These are phyloP conservation scores for Aspergillus spinulosporus DNA, from an alignment of 2,329 filamentous ascomycete genomes.

Conservation along the genomic window DNA sequence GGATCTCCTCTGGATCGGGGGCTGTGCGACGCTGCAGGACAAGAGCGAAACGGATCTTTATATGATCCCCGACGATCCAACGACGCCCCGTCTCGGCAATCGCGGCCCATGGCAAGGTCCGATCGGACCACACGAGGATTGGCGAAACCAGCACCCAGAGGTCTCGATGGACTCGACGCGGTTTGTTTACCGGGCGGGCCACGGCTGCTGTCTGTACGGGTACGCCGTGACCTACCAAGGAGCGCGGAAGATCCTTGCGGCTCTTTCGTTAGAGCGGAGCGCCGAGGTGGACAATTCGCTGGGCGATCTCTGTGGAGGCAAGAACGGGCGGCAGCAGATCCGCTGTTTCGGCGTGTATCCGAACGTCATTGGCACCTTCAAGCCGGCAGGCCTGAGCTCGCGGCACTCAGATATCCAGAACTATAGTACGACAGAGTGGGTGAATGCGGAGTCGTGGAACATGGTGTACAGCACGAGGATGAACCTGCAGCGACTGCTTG, in stretches of 20 bases:
- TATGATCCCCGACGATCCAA: constrained; percentile 35
- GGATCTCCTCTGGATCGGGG: constrained; percentile 56
- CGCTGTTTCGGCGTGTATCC: constrained; percentile 47
- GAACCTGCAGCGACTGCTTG: constrained; percentile 28
- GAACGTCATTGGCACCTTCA: constrained; percentile 51
- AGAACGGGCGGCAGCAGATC: constrained; percentile 30
- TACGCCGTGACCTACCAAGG: constrained; percentile 43
- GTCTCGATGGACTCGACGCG: constrained; percentile 37
- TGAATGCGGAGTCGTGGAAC: constrained; percentile 21
- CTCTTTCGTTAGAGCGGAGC: constrained; percentile 29
- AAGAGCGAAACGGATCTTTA: constrained; percentile 31
- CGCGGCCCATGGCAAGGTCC: constrained; percentile 26
- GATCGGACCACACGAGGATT: constrained; percentile 22
- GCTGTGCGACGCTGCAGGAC: constrained; percentile 43
- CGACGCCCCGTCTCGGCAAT: constrained; percentile 22
- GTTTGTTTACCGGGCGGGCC: constrained; percentile 35
- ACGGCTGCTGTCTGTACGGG: constrained; percentile 38
- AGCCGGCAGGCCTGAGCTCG: constrained; percentile 37
- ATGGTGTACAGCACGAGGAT: constrained; percentile 29
- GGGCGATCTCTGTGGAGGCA: constrained; percentile 49
- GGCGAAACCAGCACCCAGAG: constrained; percentile 22
- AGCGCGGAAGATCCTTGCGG: constrained; percentile 39
- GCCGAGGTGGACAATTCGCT: constrained; percentile 48
- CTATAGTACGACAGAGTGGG: constrained; percentile 19
- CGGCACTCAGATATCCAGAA: constrained; percentile 33